Base-by-base conservation (phyloP, 331 rosid species). In the Cydonia oblonga region DNA sequence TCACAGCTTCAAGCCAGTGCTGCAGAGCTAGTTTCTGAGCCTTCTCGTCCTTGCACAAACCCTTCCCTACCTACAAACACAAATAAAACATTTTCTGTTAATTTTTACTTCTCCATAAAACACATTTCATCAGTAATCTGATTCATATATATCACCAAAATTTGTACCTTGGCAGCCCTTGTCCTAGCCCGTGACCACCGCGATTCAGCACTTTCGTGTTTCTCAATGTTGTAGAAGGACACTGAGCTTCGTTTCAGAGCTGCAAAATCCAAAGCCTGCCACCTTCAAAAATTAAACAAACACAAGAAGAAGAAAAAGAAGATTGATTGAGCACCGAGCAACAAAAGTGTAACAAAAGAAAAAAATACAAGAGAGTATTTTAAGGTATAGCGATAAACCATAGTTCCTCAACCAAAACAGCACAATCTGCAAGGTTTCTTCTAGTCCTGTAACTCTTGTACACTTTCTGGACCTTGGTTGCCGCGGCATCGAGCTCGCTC, bases 1-100 rank as follows among this genome's bases (percentile, higher is more conserved):
- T 85, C 69, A 83, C 87, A 72, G 89, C 87, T 80, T 80, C 89
- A 78, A 86, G 89, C 89, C 87, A 86, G 77, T 86, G 87, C 67
- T 86, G 89, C 16, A 80, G 74, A 23, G 89, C 89, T 66, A 86
- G 61, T 80, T 86, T 78, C 68, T 82, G 87, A 72, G 89, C 89
- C 63, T 82, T 82, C 65, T 82, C 85, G 75, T 86, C 82, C 71
- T 86, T 78, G 16, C 66, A 80, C 72, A 83, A 73, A 7, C 87
- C 89, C 56, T 83, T 86, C 64, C 89, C 87, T 38, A 85, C 76
- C 88, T 85, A 68, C 30, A 81, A 22, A 46, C 62, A 71, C 65
- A 51, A 42, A 25, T 23, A 3, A 54, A 20, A 23, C 25, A 44
- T 58, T 23, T 58, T 24, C 19, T 13, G 12, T 5, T 60, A 32